Percentiles rank a stretch among this genome's conserved stretches.
Conservation (phyloP, 2,329 filamentous ascomycete species). For the Fusarium tupiense region DNA sequence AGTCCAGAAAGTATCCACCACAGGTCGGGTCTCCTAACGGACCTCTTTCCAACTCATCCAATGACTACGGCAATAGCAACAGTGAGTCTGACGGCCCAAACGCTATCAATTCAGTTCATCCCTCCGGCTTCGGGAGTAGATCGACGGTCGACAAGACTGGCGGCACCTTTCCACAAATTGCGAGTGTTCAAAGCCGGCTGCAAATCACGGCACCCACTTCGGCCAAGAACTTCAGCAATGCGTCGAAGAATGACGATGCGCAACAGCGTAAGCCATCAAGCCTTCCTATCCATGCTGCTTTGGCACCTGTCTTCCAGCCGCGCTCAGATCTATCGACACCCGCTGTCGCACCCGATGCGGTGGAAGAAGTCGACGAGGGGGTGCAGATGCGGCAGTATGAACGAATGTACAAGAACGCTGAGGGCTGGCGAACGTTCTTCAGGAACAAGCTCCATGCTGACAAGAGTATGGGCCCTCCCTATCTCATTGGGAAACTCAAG, state of each 20-base stretch:
- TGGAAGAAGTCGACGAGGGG: constrained; percentile 14
- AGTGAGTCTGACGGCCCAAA: constrained; percentile 3
- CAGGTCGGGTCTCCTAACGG: constrained; percentile 44
- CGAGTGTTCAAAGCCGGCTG: constrained; percentile 42
- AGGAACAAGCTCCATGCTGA: constrained; percentile 30
- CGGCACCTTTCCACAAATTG: constrained; percentile 18
- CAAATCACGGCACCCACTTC: constrained; percentile 34
- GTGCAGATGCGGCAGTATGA: constrained; percentile 5
- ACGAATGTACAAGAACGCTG: constrained; percentile 17
- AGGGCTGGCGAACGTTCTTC: constrained; percentile 38
- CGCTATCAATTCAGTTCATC: not conserved
- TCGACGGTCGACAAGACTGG: constrained; percentile 18
- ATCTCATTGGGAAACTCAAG: constrained; percentile 65
- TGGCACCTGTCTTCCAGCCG: constrained; percentile 61
- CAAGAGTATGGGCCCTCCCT: constrained; percentile 51
- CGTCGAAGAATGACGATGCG: constrained; percentile 36
- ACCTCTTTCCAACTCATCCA: constrained; percentile 19
- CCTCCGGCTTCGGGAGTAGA: constrained; percentile 7
- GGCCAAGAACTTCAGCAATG: constrained; percentile 28
- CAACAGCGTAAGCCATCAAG: constrained; percentile 48
- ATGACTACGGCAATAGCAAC: not conserved
- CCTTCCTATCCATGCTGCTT: constrained; percentile 58
- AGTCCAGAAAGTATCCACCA: constrained; percentile 55
- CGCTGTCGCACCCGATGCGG: constrained; percentile 17
- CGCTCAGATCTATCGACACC: constrained; percentile 43